A percentile compares a stretch with the other conserved stretches of the same genome.
phyloP scores from a whole-genome alignment of 495 filamentous ascomycete genomes.

The Neurospora sp. region DNA sequence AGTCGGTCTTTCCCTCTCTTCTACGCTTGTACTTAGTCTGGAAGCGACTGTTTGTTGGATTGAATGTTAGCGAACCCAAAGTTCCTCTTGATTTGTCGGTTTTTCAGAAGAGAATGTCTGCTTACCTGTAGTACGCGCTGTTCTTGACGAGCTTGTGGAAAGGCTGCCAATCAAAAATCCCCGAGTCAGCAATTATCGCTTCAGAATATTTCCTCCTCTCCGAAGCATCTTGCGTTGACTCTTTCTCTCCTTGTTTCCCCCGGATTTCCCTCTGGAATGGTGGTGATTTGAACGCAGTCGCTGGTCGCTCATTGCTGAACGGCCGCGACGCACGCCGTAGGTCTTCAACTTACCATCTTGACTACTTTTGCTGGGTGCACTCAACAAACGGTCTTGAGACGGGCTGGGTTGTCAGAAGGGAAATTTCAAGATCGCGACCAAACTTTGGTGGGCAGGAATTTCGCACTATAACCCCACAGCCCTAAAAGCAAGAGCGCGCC shows the following conservation, averaged over 20 bases:
- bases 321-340: background rate
- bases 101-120: background rate
- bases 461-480: constrained; percentile 26
- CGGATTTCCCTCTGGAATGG: background rate
- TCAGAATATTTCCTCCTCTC: constrained; percentile 58
- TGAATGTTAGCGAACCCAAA: constrained; percentile 6
- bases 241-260: constrained; percentile 21
- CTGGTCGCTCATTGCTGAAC: background rate
- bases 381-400: constrained; percentile 18
- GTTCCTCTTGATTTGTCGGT: background rate
- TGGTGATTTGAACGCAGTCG: constrained; percentile 3
- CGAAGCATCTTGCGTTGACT: constrained; percentile 98
- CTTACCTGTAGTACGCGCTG: constrained; percentile 94
- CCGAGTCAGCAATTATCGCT: constrained; percentile 99
- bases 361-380: constrained; percentile 34
- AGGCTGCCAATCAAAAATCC: constrained; percentile 50
- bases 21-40: constrained; percentile 99
- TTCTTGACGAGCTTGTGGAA: constrained; percentile 96
- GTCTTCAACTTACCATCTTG: constrained; percentile 49
- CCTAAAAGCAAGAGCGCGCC: constrained; percentile 12
- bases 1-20: constrained; percentile 96
- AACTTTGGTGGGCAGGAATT: constrained; percentile 27
- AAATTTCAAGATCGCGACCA: constrained; percentile 16
- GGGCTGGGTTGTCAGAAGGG: constrained; percentile 21
- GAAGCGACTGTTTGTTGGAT: constrained; percentile 60